phyloP scores from a whole-genome alignment of 805 yeast genomes.

The Clavispora carvajalis region DNA sequence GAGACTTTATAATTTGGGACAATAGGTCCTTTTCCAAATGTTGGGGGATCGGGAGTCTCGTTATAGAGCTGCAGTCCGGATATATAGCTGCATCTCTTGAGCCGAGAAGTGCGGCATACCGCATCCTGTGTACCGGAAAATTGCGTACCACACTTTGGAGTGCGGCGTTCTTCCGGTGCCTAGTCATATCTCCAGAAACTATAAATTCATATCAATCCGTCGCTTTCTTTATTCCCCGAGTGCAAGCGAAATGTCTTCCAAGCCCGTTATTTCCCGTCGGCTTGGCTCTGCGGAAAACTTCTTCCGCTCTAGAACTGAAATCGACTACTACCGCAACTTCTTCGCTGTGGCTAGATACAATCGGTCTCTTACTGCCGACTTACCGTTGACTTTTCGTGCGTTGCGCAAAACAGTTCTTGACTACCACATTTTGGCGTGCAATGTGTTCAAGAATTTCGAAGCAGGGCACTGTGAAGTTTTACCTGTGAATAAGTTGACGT shows the following conservation, averaged over 20 bases:
- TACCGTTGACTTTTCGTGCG: conserved; percentile 19
- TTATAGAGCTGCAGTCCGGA: no score
- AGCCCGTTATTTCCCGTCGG: conserved; percentile 13
- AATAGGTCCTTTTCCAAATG: no score
- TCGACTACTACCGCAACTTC: conserved; percentile 28
- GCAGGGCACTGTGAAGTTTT: conserved; percentile 13
- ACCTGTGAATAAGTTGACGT: conserved; percentile 19
- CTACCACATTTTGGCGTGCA: conserved; percentile 29
- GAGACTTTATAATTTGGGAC: no score
- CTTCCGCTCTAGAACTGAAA: conserved; percentile 28
- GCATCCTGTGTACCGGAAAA: no score
- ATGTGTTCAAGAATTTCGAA: conserved; percentile 19
- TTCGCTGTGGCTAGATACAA: conserved; percentile 30
- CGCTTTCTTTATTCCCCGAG: no score
- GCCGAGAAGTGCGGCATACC: no score
- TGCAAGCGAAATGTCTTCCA: background rate
- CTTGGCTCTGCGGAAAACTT: conserved; percentile 30
- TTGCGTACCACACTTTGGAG: no score
- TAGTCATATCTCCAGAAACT: no score
- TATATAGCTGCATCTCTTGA: no score
- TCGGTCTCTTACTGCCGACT: conserved; percentile 11
- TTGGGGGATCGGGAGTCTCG: no score
- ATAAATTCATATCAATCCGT: no score
- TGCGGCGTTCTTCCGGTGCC: no score
- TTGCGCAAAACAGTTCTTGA: conserved; percentile 29